A percentile compares a stretch with the other conserved stretches of the same genome.
Evolutionary conservation across 75 land plant genomes (phyloP).

Genomic region (Pseudotsuga menziesii): DNA sequence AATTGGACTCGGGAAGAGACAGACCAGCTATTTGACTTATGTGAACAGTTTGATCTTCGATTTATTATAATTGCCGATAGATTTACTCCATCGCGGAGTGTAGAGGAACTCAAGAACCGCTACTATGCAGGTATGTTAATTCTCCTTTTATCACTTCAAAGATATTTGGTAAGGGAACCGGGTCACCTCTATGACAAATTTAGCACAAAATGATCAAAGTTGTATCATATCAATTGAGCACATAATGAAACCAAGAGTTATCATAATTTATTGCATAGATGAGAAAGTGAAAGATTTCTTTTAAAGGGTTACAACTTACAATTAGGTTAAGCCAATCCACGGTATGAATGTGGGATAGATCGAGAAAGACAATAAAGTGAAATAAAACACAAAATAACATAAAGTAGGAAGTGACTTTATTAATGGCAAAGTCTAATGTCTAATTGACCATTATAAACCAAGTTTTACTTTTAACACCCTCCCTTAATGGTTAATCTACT

Average conservation of each 20-base stretch:
- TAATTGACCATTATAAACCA: too few species aligned
- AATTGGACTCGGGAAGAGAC: conserved; percentile 91
- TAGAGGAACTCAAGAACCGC: conserved; percentile 88
- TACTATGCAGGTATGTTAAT: conserved; percentile 70
- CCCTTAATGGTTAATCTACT: too few species aligned
- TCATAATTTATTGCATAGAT: too few species aligned
- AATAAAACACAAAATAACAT: too few species aligned
- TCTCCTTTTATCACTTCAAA: not conserved
- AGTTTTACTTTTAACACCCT: too few species aligned
- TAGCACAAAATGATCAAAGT: not conserved
- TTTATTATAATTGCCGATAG: conserved; percentile 88
- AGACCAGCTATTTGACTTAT: conserved; percentile 82
- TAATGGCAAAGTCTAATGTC: not conserved
- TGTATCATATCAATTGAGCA: not conserved
- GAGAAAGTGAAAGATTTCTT: too few species aligned
- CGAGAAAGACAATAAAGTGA: not conserved
- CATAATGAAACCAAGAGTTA: too few species aligned
- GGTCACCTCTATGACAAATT: too few species aligned
- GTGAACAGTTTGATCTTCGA: conserved; percentile 86
- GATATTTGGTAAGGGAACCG: not conserved
- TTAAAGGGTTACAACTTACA: too few species aligned
- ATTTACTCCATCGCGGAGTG: conserved; percentile 63
- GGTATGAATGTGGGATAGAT: not conserved
- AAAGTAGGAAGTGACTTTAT: not conserved
- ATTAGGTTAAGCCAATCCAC: too few species aligned